Evolutionary conservation across 768 basidiomycete species (phyloP), one percentile per base, ranked within the genome.

Genomic region (Hydnomerulius pinastri): DNA sequence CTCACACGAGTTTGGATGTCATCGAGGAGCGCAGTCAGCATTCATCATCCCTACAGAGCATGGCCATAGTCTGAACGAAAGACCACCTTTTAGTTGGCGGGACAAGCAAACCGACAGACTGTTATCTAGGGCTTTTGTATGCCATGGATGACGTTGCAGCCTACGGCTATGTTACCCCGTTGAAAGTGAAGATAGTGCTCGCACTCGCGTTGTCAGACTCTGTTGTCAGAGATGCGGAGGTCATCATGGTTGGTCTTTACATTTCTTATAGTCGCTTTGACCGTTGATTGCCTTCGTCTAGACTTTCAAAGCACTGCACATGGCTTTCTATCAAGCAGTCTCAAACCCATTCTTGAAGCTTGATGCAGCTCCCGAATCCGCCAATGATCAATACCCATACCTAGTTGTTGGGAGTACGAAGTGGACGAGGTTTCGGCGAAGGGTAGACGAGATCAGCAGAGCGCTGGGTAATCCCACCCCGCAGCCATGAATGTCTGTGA

Each of bases 131-230:
- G 5, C 74, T 95, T 48, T 70, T 96, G 21, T 92, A 91, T 66
- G 79, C 86, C n/a, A 87, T 95, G 77, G 93, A 96, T 69, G 92
- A 95, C 58, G 87, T 91, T 43, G 92, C 90, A 2, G 90, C 92
- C 32, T 95, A 95, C 67, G 93, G 92, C 33, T 96, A 92, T 69
- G 81, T 93, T 43, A 93, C 91, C 9, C 90, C 92, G 11, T 73
- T 91, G 53, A 90, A 87, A 63, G 78, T 93, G 60, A 94, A 93
- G 74, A 92, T 96, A 60, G 79, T 96, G 50, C 63, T 95, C 45
- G 86, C 86, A 1, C 69, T 95, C 43, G 85, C 89, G 7, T 70
- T 94, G 55, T 83, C 88, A 7, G 93, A 96, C 62, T 77, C 87
- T 11, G 81, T 93, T 18, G 82, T 94, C 25, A 81, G 82, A 32